Evolutionary conservation across 192 early-diverging fungal genomes (phyloP).

Genomic region (Entomortierella lignicola): DNA sequence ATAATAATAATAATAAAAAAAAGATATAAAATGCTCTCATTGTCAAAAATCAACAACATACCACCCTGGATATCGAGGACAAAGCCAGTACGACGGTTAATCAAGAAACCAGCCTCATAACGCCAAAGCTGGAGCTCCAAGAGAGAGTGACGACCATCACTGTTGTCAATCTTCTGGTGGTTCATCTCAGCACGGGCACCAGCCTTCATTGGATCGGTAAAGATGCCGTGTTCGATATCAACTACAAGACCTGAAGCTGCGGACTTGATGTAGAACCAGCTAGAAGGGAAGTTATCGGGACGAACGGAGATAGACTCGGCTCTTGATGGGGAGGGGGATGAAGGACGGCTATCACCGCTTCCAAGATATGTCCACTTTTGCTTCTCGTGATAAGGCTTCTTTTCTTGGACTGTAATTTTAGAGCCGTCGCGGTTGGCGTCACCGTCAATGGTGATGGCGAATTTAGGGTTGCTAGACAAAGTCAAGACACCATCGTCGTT

Average conservation of each 20-base stretch:
- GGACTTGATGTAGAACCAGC: conserved; percentile 56
- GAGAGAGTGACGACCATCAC: conserved; percentile 44
- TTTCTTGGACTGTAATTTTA: conserved; percentile 50
- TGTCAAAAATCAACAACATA: conserved; percentile 4
- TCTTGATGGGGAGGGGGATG: conserved; percentile 43
- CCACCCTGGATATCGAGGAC: conserved; percentile 53
- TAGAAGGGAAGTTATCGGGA: conserved; percentile 49
- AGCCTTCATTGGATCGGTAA: conserved; percentile 54
- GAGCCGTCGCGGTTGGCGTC: conserved; percentile 45
- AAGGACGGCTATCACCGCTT: conserved; percentile 18
- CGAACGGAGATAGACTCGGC: conserved; percentile 52
- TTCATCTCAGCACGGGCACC: conserved; percentile 55
- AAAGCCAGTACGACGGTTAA: conserved; percentile 53
- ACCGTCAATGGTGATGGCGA: conserved; percentile 48
- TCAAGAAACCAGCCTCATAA: conserved; percentile 55
- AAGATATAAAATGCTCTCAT: not conserved
- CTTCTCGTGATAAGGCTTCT: conserved; percentile 52
- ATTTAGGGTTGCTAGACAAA: conserved; percentile 47
- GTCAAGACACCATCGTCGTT: conserved; percentile 54
- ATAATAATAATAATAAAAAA: not conserved
- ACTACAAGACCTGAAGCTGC: conserved; percentile 47
- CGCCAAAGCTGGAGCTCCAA: conserved; percentile 56
- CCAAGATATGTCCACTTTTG: conserved; percentile 43
- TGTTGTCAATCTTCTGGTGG: conserved; percentile 51
- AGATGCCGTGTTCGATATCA: conserved; percentile 51